Evolutionary conservation across 306 rosid species (phyloP), one percentile per base, ranked within the genome.

Genomic region (Rosa multiflora): DNA sequence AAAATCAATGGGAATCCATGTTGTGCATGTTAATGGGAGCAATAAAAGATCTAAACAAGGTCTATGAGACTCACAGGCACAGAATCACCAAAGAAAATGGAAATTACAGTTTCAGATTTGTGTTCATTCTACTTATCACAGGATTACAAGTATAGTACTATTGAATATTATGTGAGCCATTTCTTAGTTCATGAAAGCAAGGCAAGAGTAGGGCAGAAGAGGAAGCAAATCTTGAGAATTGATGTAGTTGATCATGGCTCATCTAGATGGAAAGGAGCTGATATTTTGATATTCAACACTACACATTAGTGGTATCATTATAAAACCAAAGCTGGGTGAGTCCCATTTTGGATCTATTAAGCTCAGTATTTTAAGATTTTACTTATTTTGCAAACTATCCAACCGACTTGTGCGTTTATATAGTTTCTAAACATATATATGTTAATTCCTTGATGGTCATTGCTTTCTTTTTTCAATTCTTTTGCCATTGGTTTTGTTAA

Each of bases 261-360:
- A 7, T 89, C 99, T 2, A 87, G 97, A 85, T 95, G 99, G 99
- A 88, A 88, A 81, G 97, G 88, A 64, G 98, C 99, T 82, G 91
- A 92, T 87, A 77, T 92, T 84, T 83, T 95, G 90, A 82, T 95
- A 78, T 92, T 95, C 83, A 95, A 95, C 81, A 88, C 97, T 51
- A 97, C 96, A 52, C 98, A 95, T 88, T 93, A 98, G 99, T 93
- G 99, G 99, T 87, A 97, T 23, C 98, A 95, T 89, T 85, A 79
- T 89, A 95, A 95, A 83, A 95, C 97, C 73, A 84, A 95, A 84
- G 85, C 97, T 12, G 98, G 99, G 99, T 95, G 70, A 87, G 95
- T 79, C 59, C 71, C 71, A 13, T 77, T 74, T 75, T 78, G 72
- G 6, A 64, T 23, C 76, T 82, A 46, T 14, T 52, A 43, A 77